Evolutionary conservation across 2,329 filamentous ascomycete genomes (phyloP).

Genomic region (Exophiala calicioides): DNA sequence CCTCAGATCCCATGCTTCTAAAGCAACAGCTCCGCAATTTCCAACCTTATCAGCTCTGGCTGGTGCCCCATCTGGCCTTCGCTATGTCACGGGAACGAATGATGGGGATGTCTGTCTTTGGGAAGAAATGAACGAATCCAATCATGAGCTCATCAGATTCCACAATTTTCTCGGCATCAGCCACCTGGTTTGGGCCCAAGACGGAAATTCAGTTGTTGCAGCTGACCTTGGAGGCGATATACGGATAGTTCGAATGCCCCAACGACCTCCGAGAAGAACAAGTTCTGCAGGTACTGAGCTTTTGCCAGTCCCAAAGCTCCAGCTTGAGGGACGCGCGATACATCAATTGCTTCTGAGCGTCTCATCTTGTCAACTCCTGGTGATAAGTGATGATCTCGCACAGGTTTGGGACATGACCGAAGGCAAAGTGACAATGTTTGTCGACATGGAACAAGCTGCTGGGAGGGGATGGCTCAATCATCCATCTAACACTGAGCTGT

Average conservation of each 20-base stretch:
- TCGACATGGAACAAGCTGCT: background rate
- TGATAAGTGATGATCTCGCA: constrained; percentile 9
- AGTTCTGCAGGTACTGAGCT: background rate
- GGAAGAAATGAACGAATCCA: background rate
- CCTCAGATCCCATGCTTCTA: constrained; percentile 4
- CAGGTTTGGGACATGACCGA: constrained; percentile 14
- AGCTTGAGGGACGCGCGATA: constrained; percentile 3
- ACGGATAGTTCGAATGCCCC: constrained; percentile 5
- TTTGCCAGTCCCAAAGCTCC: constrained; percentile 7
- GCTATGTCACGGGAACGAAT: constrained; percentile 10
- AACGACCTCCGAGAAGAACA: background rate
- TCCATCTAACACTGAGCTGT: constrained; percentile 3
- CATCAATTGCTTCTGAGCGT: constrained; percentile 14
- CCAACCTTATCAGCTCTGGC: constrained; percentile 6
- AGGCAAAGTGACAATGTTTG: background rate
- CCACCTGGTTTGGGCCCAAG: constrained; percentile 10
- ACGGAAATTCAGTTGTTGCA: constrained; percentile 4
- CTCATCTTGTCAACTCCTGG: constrained; percentile 12
- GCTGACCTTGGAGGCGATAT: constrained; percentile 14
- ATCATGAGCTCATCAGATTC: constrained; percentile 7
- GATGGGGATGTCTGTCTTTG: constrained; percentile 15
- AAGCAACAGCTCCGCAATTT: constrained; percentile 9
- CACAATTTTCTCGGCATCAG: constrained; percentile 3
- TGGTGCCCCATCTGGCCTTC: constrained; percentile 5
- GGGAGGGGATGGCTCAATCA: constrained; percentile 10